phyloP scores from a whole-genome alignment of 2,329 filamentous ascomycete species.

The Podosphaera xanthii region DNA sequence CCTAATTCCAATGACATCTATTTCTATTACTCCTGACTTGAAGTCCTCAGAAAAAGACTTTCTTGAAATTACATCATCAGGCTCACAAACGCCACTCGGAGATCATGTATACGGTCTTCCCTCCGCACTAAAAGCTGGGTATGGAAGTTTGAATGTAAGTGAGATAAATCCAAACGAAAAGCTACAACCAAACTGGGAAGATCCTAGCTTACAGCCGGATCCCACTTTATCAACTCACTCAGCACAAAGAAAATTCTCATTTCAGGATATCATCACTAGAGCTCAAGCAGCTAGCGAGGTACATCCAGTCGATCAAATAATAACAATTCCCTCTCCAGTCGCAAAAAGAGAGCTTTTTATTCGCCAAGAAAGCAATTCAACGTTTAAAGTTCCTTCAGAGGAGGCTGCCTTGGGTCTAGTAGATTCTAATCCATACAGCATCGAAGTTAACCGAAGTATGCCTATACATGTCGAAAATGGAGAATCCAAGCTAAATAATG shows the following conservation, averaged over 20 bases:
- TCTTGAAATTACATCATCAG: neutral
- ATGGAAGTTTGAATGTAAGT: slow-evolving; percentile 23
- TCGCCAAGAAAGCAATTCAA: slow-evolving; percentile 19
- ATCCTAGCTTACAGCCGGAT: slow-evolving; percentile 7
- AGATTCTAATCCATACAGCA: slow-evolving; percentile 34
- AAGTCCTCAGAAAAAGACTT: slow-evolving; percentile 20
- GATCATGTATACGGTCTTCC: slow-evolving; percentile 23
- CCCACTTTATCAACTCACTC: slow-evolving; percentile 37
- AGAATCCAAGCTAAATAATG: neutral
- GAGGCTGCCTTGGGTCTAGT: slow-evolving; percentile 69
- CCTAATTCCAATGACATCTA: neutral
- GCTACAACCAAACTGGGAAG: slow-evolving; percentile 5
- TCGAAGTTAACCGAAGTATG: neutral
- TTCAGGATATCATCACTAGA: slow-evolving; percentile 53
- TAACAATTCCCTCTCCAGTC: slow-evolving; percentile 14
- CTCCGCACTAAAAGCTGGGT: slow-evolving; percentile 22
- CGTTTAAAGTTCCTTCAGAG: slow-evolving; percentile 40
- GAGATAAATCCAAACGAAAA: slow-evolving; percentile 4
- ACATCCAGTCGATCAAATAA: slow-evolving; percentile 5
- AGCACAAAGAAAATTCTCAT: slow-evolving; percentile 67
- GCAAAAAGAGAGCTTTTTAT: slow-evolving; percentile 17
- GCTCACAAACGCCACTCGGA: neutral
- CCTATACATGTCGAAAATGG: neutral
- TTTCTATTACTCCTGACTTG: slow-evolving; percentile 40
- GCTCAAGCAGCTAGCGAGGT: slow-evolving; percentile 2